These are phyloP conservation scores for Alliaria petiolata DNA, from an alignment of 345 rosid genomes.

Conservation along the genomic window DNA sequence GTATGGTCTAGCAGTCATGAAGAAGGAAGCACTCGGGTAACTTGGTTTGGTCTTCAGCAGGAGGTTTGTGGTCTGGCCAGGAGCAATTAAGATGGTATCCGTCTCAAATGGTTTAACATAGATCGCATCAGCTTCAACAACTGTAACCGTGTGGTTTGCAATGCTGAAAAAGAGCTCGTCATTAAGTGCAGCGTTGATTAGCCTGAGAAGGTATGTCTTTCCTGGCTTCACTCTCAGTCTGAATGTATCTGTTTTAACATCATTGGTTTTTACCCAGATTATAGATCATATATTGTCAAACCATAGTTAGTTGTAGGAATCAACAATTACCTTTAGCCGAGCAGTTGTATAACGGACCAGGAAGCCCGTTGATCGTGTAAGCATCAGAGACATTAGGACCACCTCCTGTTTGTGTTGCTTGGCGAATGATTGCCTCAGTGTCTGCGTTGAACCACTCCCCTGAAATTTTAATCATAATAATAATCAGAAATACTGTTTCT, in stretches of 20 bases:
- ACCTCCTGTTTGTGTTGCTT: constrained; percentile 66
- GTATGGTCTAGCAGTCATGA: constrained; percentile 61
- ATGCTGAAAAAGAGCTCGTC: constrained; percentile 40
- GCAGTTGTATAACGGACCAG: constrained; percentile 81
- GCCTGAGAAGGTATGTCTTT: constrained; percentile 38
- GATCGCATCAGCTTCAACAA: constrained; percentile 40
- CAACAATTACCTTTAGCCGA: constrained; percentile 51
- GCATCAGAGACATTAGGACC: constrained; percentile 88
- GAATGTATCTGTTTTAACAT: constrained; percentile 33
- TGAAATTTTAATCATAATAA: constrained; percentile 28
- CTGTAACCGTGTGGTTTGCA: constrained; percentile 35
- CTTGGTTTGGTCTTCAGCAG: constrained; percentile 30
- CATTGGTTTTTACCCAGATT: neutral
- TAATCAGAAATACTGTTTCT: neutral
- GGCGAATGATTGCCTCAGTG: constrained; percentile 63
- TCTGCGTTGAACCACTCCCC: constrained; percentile 82
- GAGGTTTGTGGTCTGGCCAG: constrained; percentile 38
- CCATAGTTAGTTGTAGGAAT: neutral
- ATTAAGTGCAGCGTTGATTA: constrained; percentile 40
- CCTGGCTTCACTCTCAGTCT: constrained; percentile 38
- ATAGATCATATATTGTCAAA: neutral
- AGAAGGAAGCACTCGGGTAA: constrained; percentile 40
- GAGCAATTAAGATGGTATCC: constrained; percentile 34
- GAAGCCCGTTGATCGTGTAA: constrained; percentile 68
- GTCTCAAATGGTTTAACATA: constrained; percentile 38